Percentiles rank a stretch among this genome's conserved stretches.
Evolutionary conservation across 1,139 yeast species (phyloP).

Genomic region (Chernovozyma sophiae-reginae): DNA sequence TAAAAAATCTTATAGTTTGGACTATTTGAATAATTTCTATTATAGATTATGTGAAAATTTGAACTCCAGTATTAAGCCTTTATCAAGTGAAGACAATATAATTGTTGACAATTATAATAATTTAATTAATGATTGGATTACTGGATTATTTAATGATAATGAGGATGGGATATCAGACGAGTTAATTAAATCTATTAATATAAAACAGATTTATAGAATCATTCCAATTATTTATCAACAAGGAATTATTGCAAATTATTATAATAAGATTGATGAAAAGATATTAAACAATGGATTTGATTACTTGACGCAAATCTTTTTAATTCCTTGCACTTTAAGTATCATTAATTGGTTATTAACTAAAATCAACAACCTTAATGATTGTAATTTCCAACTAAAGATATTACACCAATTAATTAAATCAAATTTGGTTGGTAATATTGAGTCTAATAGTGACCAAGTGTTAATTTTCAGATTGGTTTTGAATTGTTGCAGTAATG

Average conservation of each 20-base stretch:
- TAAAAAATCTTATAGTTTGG: constrained; percentile 30
- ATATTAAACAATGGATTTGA: constrained; percentile 40
- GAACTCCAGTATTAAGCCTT: constrained; percentile 15
- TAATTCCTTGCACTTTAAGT: constrained; percentile 37
- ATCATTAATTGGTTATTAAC: constrained; percentile 31
- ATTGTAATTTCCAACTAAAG: constrained; percentile 3
- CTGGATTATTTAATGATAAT: constrained; percentile 65
- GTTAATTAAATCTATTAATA: constrained; percentile 60
- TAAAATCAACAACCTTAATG: constrained; percentile 10
- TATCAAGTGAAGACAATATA: constrained; percentile 25
- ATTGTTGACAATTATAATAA: constrained; percentile 38
- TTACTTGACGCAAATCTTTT: constrained; percentile 39
- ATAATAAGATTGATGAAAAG: constrained; percentile 41
- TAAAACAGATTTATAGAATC: constrained; percentile 64
- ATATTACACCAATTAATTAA: constrained; percentile 2
- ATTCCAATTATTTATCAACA: constrained; percentile 75
- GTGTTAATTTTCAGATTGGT: constrained; percentile 23
- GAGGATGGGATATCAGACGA: constrained; percentile 87
- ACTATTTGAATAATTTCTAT: constrained; percentile 32
- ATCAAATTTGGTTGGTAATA: constrained; percentile 2
- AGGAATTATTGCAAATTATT: constrained; percentile 58
- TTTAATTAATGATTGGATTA: constrained; percentile 70
- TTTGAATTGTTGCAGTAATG: constrained; percentile 19
- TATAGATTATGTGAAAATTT: constrained; percentile 31
- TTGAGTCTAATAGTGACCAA: constrained; percentile 10